Conservation (phyloP, 257 asterid species). For the Vinca minor region DNA sequence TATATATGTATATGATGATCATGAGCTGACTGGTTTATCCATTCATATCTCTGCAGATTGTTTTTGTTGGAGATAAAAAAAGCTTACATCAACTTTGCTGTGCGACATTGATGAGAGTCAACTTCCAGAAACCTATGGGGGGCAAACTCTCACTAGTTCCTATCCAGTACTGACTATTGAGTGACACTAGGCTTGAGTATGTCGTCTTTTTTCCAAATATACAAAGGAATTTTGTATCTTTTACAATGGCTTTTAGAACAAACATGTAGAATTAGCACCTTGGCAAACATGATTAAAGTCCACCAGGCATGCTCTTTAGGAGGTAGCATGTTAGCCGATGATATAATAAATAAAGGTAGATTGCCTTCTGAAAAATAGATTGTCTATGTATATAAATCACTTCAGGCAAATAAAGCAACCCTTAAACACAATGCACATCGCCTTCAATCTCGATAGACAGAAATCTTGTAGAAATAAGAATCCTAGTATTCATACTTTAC, state of each 20-base stretch:
- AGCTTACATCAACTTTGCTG: slow-evolving; percentile 42
- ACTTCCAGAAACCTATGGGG: slow-evolving; percentile 54
- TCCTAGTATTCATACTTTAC: not conserved
- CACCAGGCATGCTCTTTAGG: too few species aligned
- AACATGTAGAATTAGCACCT: not conserved
- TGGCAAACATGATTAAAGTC: not conserved
- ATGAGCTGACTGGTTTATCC: not conserved
- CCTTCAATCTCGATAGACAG: not conserved
- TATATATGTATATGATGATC: not conserved
- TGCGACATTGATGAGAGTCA: slow-evolving; percentile 35
- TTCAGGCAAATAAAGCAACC: too few species aligned
- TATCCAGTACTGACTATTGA: slow-evolving; percentile 41
- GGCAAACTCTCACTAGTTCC: slow-evolving; percentile 62
- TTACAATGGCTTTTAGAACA: not conserved
- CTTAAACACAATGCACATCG: too few species aligned
- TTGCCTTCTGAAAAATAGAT: too few species aligned
- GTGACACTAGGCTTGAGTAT: not conserved
- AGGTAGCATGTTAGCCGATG: too few species aligned
- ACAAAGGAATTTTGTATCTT: not conserved
- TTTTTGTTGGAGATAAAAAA: slow-evolving; percentile 62
- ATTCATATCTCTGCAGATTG: slow-evolving; percentile 39
- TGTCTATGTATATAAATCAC: too few species aligned
- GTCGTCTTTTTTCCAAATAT: not conserved
- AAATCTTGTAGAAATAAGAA: too few species aligned
- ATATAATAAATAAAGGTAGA: too few species aligned